A percentile compares a stretch with the other conserved stretches of the same genome.
phyloP scores from a whole-genome alignment of 495 filamentous ascomycete species.

The Achaetomiella virescens region DNA sequence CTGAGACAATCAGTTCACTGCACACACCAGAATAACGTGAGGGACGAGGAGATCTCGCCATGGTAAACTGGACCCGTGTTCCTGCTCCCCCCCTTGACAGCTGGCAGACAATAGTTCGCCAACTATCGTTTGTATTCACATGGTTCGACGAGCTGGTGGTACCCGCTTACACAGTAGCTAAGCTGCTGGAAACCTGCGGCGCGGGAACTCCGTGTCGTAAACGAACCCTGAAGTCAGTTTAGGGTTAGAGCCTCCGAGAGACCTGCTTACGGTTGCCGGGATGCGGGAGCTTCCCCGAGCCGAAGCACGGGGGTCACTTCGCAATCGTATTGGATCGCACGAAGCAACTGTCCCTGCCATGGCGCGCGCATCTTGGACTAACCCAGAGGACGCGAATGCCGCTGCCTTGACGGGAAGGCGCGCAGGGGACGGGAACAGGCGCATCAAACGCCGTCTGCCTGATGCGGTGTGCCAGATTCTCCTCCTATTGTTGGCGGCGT shows the following conservation, averaged over 20 bases:
- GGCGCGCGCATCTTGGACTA: background rate
- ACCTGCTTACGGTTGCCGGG: background rate
- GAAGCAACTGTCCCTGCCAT: background rate
- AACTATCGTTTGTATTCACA: background rate
- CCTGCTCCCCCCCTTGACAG: no score
- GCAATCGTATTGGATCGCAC: background rate
- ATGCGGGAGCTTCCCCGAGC: constrained; percentile 1
- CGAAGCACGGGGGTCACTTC: background rate
- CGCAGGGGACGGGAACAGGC: background rate
- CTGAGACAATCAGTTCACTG: no score
- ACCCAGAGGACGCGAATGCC: background rate
- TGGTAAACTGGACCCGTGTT: no score
- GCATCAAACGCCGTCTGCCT: background rate
- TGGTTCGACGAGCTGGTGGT: background rate
- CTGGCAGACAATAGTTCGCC: no score
- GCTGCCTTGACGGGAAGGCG: constrained; percentile 6
- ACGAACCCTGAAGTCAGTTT: background rate
- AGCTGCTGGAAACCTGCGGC: background rate
- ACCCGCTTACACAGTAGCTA: background rate
- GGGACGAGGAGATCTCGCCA: no score
- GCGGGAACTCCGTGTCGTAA: background rate
- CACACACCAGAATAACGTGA: no score
- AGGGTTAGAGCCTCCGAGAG: background rate
- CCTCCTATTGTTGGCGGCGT: constrained; percentile 3
- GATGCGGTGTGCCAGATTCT: constrained; percentile 6